Conservation (phyloP, 495 filamentous ascomycete genomes). For the Aspergillus heteromorphus region DNA sequence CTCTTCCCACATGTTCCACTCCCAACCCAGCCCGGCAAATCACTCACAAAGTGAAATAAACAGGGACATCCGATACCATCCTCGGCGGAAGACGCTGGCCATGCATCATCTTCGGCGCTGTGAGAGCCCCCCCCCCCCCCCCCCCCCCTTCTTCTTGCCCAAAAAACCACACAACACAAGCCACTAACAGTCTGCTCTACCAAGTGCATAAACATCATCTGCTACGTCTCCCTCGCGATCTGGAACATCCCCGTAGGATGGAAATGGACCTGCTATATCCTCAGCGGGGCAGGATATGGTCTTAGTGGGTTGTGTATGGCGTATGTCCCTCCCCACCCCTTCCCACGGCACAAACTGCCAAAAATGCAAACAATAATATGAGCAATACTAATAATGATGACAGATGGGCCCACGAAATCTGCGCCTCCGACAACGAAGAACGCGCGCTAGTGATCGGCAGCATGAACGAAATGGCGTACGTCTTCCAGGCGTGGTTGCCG, state of each 20-base stretch:
- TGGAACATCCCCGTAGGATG: conserved; percentile 43
- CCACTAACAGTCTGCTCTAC: background rate
- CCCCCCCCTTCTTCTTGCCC: background rate
- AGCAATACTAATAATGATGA: conserved; percentile 7
- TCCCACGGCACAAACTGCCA: too few species aligned
- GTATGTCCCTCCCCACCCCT: conserved; percentile 15
- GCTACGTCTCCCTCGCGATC: conserved; percentile 32
- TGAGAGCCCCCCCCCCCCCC: conserved; percentile 11
- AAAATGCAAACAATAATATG: too few species aligned
- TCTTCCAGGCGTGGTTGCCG: conserved; percentile 46
- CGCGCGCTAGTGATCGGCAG: conserved; percentile 42
- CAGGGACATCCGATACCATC: conserved; percentile 45
- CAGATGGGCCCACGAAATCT: conserved; percentile 48
- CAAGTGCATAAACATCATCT: conserved; percentile 34
- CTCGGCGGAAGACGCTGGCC: conserved; percentile 53
- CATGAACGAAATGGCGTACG: conserved; percentile 48
- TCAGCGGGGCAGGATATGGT: conserved; percentile 31
- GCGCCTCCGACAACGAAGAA: conserved; percentile 48
- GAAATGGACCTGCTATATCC: conserved; percentile 42
- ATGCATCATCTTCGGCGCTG: conserved; percentile 46
- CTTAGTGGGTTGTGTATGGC: conserved; percentile 41
- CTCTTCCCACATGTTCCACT: too few species aligned
- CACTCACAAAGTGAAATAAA: too few species aligned
- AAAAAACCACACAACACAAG: background rate
- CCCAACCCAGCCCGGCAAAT: too few species aligned